phyloP scores from a whole-genome alignment of 2,329 filamentous ascomycete species.

The Colletotrichum echinochloae region DNA sequence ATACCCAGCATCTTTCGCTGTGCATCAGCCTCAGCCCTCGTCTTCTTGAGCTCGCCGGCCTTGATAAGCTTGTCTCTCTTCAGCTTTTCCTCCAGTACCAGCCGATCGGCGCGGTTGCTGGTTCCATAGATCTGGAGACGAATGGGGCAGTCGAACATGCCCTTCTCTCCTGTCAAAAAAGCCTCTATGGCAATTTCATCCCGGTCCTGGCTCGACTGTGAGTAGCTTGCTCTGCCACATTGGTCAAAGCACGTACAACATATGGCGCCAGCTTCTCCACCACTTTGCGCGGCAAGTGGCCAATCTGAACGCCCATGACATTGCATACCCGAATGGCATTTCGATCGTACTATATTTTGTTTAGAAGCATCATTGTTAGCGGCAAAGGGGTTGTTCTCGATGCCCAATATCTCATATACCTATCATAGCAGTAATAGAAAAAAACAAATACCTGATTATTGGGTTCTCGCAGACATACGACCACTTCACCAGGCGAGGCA shows the following conservation, averaged over 20 bases:
- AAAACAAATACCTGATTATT: conserved; percentile 63
- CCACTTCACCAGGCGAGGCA: conserved; percentile 72
- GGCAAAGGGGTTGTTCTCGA: background rate
- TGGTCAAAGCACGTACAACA: conserved; percentile 63
- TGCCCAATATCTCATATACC: background rate
- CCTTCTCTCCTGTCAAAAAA: conserved; percentile 74
- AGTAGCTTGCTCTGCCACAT: background rate
- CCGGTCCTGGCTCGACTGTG: conserved; percentile 59
- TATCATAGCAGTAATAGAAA: background rate
- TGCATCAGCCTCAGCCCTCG: conserved; percentile 64
- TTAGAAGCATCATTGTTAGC: background rate
- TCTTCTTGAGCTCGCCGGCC: conserved; percentile 66
- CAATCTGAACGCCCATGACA: conserved; percentile 79
- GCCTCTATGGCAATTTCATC: conserved; percentile 75
- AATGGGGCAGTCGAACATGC: conserved; percentile 78
- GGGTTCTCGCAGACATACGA: conserved; percentile 74
- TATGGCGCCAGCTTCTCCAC: conserved; percentile 80
- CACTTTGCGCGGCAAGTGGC: conserved; percentile 77
- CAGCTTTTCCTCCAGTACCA: conserved; percentile 70
- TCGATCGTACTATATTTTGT: conserved; percentile 65
- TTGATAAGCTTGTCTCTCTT: conserved; percentile 73
- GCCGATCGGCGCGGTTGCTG: conserved; percentile 62
- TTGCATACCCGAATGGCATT: conserved; percentile 87
- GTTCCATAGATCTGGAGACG: conserved; percentile 77
- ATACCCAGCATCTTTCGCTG: conserved; percentile 59